Evolutionary conservation across 2,329 filamentous ascomycete genomes (phyloP), one percentile per base, ranked within the genome.

Genomic region (Nemania diffusa): DNA sequence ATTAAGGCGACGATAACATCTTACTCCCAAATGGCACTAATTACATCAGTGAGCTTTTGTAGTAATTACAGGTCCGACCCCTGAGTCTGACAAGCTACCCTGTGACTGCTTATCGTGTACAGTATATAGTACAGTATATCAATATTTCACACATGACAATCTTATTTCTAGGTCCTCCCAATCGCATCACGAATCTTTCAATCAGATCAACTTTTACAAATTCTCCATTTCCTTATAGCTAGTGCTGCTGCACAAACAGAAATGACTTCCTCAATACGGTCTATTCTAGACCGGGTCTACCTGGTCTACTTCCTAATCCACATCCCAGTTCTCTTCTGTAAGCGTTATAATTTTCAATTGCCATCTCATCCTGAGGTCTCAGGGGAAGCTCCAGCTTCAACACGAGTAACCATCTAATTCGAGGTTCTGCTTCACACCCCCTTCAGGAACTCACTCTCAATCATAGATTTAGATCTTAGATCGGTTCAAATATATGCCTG

Each of bases 251-350:
- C 22, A 20, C 8, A 7, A 17, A 15, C 7, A 4, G 27, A 50
- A 53, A 76, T 74, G 72, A 42, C 71, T 51, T 70, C 72, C 53
- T 67, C 72, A 22, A 62, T 67, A 27, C 69, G 69, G 32, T 59
- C 68, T 26, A 72, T 73, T 59, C 69, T 79, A 7, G 73, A 79
- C 64, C 75, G 72, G 32, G 59, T 77, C 20, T 79, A 79, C 67
- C 72, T 78, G 17, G 70, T 73, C 24, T 79, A 78, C 58, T 79
- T 79, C 27, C 61, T 76, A 48, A 73, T 79, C 15, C 76, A 79
- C 62, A 73, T 78, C 34, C 76, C 76, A 0, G 57, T 79, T 13
- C 67, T 79, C 13, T 76, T 79, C 68, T 77, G 77, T 78, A 73
- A 61, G 76, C 61, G 15, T 5, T 13, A 34, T 13, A 3, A 11